Percentiles rank a stretch among this genome's conserved stretches.
Evolutionary conservation across 1,139 yeast genomes (phyloP).

Genomic region (Blastobotrys proliferans): DNA sequence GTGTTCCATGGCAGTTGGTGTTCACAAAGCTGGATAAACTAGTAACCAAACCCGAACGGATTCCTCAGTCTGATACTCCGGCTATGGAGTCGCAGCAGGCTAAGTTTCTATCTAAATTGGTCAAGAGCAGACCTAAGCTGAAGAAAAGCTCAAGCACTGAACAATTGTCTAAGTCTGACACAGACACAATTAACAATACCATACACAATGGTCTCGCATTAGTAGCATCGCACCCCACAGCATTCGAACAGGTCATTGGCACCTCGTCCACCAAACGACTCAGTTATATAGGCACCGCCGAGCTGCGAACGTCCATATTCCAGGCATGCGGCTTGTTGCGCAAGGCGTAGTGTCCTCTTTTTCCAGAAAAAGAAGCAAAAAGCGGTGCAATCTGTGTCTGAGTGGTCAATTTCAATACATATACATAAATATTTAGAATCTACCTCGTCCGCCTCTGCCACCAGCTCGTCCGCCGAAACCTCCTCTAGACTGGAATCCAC

Average conservation of each 20-base stretch:
- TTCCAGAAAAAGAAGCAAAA: not conserved
- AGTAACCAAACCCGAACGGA: constrained; percentile 16
- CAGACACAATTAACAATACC: constrained; percentile 15
- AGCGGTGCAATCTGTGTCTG: not conserved
- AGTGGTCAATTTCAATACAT: not conserved
- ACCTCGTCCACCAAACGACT: constrained; percentile 23
- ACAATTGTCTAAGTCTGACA: constrained; percentile 16
- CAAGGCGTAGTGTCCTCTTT: too few relatives aligned
- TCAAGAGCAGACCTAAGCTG: not conserved
- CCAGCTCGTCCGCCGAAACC: constrained; percentile 42
- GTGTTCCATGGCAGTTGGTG: constrained; percentile 67
- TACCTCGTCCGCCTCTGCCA: constrained; percentile 38
- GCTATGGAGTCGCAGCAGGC: constrained; percentile 8
- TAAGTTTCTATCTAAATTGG: constrained; percentile 8
- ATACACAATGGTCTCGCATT: constrained; percentile 12
- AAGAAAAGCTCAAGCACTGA: constrained; percentile 5
- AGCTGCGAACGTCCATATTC: constrained; percentile 27
- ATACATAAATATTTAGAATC: constrained; percentile 4
- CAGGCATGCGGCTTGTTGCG: constrained; percentile 17
- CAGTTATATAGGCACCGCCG: constrained; percentile 24
- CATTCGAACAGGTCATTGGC: constrained; percentile 24
- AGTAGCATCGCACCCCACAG: constrained; percentile 16
- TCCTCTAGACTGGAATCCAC: constrained; percentile 39
- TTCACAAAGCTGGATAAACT: constrained; percentile 68
- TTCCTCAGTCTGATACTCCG: not conserved